These are phyloP conservation scores for Austroboletus niveus DNA, from an alignment of 1,284 basidiomycete species.

Conservation along the genomic window DNA sequence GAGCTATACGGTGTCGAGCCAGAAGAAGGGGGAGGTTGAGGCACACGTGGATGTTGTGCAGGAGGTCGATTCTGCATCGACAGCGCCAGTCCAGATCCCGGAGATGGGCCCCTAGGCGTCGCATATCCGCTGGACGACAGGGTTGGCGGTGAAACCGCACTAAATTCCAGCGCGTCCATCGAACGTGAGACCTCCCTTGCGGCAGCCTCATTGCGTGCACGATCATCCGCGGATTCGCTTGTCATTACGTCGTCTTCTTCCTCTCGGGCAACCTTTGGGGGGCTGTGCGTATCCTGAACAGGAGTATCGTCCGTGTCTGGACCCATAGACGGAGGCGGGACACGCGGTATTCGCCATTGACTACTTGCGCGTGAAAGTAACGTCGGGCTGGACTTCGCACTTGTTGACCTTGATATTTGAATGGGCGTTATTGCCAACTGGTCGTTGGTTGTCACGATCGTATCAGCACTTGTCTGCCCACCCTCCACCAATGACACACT, in stretches of 20 bases:
- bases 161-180: slow-evolving; percentile 54
- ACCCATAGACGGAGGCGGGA: slow-evolving; percentile 28
- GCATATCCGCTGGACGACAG: slow-evolving; percentile 13
- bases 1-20: slow-evolving; percentile 12
- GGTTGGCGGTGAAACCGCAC: slow-evolving; percentile 31
- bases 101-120: slow-evolving; percentile 20
- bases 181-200: slow-evolving; percentile 66
- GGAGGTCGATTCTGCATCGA: slow-evolving; percentile 8
- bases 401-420: slow-evolving; percentile 14
- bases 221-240: slow-evolving; percentile 34
- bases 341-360: slow-evolving; percentile 27
- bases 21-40: neutral
- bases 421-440: slow-evolving; percentile 3
- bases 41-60: neutral
- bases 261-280: neutral
- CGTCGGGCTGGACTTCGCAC: neutral
- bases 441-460: neutral
- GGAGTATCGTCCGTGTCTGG: slow-evolving; percentile 7
- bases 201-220: slow-evolving; percentile 57
- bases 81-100: slow-evolving; percentile 16
- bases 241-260: slow-evolving; percentile 11
- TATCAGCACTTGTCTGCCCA: slow-evolving; percentile 7
- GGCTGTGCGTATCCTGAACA: neutral
- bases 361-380: slow-evolving; percentile 18
- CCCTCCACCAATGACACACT: slow-evolving; percentile 11